Percentiles rank a stretch among this genome's conserved stretches.
phyloP scores from a whole-genome alignment of 116 monocot species.

The Trichopus zeylanicus region DNA sequence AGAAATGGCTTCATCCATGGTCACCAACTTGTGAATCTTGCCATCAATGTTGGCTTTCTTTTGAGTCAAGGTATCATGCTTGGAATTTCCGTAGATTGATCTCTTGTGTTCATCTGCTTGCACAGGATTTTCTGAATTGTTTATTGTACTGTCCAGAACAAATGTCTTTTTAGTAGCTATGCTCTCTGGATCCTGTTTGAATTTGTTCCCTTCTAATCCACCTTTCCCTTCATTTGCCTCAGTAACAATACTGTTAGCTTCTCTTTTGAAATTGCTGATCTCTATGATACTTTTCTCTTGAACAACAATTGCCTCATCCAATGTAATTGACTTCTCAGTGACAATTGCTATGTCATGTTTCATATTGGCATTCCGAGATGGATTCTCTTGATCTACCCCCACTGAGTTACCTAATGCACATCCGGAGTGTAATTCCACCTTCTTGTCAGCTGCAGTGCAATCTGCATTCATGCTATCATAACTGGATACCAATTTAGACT shows the following conservation, averaged over 20 bases:
- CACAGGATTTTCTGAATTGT: not conserved
- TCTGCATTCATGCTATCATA: not conserved
- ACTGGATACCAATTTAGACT: not conserved
- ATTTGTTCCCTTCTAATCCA: not conserved
- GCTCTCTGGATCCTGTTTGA: not conserved
- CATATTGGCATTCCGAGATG: not conserved
- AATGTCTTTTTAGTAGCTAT: not conserved
- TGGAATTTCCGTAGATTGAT: too few species aligned
- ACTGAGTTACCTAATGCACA: not conserved
- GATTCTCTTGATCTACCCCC: not conserved
- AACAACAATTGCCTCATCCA: not conserved
- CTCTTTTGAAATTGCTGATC: not conserved
- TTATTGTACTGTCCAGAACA: not conserved
- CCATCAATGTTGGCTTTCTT: not conserved
- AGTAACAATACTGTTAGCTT: not conserved
- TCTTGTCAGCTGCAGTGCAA: not conserved
- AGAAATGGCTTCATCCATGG: not conserved
- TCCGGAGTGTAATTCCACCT: too few species aligned
- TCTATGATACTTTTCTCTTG: not conserved
- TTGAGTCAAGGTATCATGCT: too few species aligned
- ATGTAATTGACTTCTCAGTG: not conserved
- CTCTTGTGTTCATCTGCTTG: not conserved
- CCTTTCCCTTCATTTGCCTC: not conserved
- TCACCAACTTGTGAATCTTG: not conserved
- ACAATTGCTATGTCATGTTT: not conserved